Conservation (phyloP, 75 land plant genomes). For the Selaginella tamariscina region DNA sequence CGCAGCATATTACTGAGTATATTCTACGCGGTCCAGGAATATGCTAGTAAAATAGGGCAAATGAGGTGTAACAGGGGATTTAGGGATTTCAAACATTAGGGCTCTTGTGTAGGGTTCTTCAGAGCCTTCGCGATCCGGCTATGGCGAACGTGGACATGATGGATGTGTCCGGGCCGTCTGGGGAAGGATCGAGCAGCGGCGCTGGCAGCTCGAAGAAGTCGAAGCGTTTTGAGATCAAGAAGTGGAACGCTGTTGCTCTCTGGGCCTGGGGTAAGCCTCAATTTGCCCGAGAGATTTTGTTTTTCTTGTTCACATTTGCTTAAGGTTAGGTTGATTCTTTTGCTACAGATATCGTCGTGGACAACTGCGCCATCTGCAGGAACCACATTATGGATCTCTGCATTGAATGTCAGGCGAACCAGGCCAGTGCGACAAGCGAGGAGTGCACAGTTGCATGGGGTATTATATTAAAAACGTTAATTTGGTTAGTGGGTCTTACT, state of each 20-base stretch:
- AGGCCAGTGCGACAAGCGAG: constrained; percentile 98
- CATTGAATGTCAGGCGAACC: constrained; percentile 98
- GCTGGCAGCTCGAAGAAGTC: constrained; percentile 41
- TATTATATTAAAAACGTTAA: constrained; percentile 22
- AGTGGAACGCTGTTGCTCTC: constrained; percentile 98
- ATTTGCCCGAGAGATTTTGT: background rate
- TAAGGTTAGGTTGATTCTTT: background rate
- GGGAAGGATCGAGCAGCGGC: constrained; percentile 42
- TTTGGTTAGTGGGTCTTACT: no score
- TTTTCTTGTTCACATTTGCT: background rate
- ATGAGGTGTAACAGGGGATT: no score
- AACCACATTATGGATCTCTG: constrained; percentile 99
- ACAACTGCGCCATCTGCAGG: constrained; percentile 97
- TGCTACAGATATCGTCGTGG: constrained; percentile 96
- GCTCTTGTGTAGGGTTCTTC: background rate
- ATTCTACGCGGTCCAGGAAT: no score
- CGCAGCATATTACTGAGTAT: no score
- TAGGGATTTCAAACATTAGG: background rate
- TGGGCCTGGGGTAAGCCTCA: constrained; percentile 87
- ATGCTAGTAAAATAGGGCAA: no score
- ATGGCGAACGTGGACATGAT: constrained; percentile 36
- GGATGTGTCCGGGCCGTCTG: constrained; percentile 42
- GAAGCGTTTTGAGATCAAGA: constrained; percentile 97
- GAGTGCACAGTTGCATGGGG: constrained; percentile 99
- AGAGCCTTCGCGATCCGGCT: background rate